These are phyloP conservation scores for Blastomyces gilchristii DNA, from an alignment of 2,329 filamentous ascomycete species.

Conservation along the genomic window DNA sequence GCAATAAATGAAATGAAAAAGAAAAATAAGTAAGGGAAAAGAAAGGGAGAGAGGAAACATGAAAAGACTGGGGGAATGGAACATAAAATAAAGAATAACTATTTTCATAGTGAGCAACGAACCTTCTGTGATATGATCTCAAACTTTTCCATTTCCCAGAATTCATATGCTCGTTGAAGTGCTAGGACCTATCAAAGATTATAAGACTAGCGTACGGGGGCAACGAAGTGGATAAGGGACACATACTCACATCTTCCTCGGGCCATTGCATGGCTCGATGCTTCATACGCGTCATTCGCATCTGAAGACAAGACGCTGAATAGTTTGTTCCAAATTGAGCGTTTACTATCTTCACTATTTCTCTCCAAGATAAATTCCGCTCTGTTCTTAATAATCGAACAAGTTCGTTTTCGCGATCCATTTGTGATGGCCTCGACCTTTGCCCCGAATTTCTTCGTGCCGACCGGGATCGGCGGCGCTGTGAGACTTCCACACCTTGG, in stretches of 20 bases:
- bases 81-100: conserved; percentile 1
- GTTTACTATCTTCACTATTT: conserved; percentile 28
- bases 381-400: conserved; percentile 32
- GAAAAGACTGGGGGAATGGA: not conserved
- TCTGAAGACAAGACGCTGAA: conserved; percentile 33
- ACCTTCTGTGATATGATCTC: conserved; percentile 33
- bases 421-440: conserved; percentile 14
- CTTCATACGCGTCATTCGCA: conserved; percentile 29
- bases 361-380: conserved; percentile 33
- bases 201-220: conserved; percentile 6
- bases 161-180: conserved; percentile 28
- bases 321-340: conserved; percentile 30
- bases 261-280: conserved; percentile 32
- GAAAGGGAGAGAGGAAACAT: conserved; percentile 17
- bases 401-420: conserved; percentile 10
- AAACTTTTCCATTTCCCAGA: conserved; percentile 32
- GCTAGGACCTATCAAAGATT: conserved; percentile 25
- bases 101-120: not conserved
- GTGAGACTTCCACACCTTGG: conserved; percentile 20
- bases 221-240: conserved; percentile 11
- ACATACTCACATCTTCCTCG: conserved; percentile 38
- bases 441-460: conserved; percentile 24
- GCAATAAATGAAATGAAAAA: conserved; percentile 4
- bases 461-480: conserved; percentile 19
- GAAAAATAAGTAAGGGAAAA: conserved; percentile 5